Percentiles rank a stretch among this genome's conserved stretches.
Conservation (phyloP, 2,329 filamentous ascomycete genomes). For the Trichoderma sp. region DNA sequence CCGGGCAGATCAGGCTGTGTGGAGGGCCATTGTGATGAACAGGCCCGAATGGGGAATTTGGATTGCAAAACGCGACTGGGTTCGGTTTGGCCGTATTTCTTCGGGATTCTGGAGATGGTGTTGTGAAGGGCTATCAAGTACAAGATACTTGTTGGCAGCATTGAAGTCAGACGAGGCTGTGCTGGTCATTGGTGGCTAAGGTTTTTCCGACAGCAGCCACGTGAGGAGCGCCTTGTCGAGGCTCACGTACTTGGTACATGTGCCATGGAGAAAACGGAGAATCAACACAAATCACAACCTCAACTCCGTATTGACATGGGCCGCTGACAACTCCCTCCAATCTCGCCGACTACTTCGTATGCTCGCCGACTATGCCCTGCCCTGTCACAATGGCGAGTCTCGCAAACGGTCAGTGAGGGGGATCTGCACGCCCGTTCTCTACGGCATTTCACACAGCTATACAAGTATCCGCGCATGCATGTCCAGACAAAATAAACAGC, state of each 20-base stretch:
- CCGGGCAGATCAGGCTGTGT: background rate
- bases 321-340: background rate
- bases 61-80: background rate
- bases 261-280: background rate
- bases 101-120: background rate
- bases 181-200: background rate
- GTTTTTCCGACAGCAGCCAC: background rate
- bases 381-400: background rate
- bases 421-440: background rate
- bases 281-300: background rate
- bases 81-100: background rate
- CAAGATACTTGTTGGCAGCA: background rate
- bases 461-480: background rate
- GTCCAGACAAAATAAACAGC: background rate
- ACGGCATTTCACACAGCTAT: background rate
- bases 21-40: background rate
- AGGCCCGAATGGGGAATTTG: slow-evolving; percentile 5
- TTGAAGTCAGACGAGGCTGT: background rate
- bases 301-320: background rate
- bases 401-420: background rate
- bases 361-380: background rate
- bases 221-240: background rate
- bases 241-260: background rate
- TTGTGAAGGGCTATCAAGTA: background rate
- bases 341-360: background rate